These are phyloP conservation scores for Zoysia japonica DNA, from an alignment of 176 grass and related monocot species.

Conservation along the genomic window DNA sequence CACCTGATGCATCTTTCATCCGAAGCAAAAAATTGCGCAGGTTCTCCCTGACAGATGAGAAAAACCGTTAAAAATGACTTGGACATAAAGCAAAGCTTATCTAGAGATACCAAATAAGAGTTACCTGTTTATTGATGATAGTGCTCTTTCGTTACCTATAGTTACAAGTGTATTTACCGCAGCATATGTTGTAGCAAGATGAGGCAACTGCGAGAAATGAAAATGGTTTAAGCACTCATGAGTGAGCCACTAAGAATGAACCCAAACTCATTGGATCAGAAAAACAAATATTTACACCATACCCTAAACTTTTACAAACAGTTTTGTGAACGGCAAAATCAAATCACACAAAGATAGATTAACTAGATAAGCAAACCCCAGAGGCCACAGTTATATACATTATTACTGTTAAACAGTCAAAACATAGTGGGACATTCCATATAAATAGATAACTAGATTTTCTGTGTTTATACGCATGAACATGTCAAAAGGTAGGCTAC, in stretches of 20 bases:
- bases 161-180: conserved; percentile 85
- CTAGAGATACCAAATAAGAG: conserved; percentile 12
- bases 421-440: background rate
- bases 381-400: conserved; percentile 4
- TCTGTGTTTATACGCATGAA: background rate
- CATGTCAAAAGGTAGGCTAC: conserved; percentile 3
- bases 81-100: conserved; percentile 24
- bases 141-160: conserved; percentile 75
- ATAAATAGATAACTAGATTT: background rate
- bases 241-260: conserved; percentile 27
- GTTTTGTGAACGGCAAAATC: background rate
- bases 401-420: conserved; percentile 7
- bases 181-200: conserved; percentile 98
- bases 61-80: conserved; percentile 36
- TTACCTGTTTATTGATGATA: conserved; percentile 93
- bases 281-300: background rate
- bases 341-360: conserved; percentile 13
- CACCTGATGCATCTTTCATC: conserved; percentile 87
- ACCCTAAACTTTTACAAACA: background rate
- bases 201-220: conserved; percentile 61
- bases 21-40: conserved; percentile 73
- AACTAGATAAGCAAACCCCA: background rate
- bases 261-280: conserved; percentile 11
- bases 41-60: conserved; percentile 59
- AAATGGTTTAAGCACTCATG: conserved; percentile 23